Evolutionary conservation across 441 rosid species (phyloP).

Genomic region (Breynia disticha): DNA sequence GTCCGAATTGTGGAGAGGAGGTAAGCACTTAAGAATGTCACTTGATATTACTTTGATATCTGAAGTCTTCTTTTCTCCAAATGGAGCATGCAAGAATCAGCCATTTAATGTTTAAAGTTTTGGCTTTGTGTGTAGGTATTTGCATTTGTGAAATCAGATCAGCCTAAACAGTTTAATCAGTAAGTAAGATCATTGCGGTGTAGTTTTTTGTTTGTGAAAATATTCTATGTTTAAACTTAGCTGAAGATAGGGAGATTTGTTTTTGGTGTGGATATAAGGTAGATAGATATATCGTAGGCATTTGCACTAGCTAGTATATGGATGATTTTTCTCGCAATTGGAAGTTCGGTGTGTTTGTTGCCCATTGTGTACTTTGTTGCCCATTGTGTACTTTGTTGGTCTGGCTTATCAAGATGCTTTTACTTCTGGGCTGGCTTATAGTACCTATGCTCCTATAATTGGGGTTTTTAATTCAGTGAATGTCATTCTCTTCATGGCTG

Average conservation of each 20-base stretch:
- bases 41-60: slow-evolving; percentile 2
- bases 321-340: slow-evolving; percentile 64
- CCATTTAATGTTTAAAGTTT: neutral
- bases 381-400: slow-evolving; percentile 42
- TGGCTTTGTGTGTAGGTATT: slow-evolving; percentile 47
- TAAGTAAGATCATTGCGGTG: no score
- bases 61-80: slow-evolving; percentile 5
- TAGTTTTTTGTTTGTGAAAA: no score
- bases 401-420: slow-evolving; percentile 52
- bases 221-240: no score
- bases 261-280: slow-evolving; percentile 79
- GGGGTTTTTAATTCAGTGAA: slow-evolving; percentile 43
- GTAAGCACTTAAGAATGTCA: slow-evolving; percentile 23
- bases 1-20: slow-evolving; percentile 98
- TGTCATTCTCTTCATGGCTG: slow-evolving; percentile 49
- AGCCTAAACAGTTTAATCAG: no score
- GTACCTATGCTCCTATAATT: slow-evolving; percentile 35
- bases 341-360: slow-evolving; percentile 42
- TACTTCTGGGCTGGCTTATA: slow-evolving; percentile 28
- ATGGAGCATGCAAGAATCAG: neutral
- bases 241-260: slow-evolving; percentile 25
- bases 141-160: slow-evolving; percentile 69
- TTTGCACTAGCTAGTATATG: slow-evolving; percentile 75
- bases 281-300: slow-evolving; percentile 87
- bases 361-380: no score